These are phyloP conservation scores for Colletotrichum tanaceti DNA, from an alignment of 2,329 filamentous ascomycete species.

Conservation along the genomic window DNA sequence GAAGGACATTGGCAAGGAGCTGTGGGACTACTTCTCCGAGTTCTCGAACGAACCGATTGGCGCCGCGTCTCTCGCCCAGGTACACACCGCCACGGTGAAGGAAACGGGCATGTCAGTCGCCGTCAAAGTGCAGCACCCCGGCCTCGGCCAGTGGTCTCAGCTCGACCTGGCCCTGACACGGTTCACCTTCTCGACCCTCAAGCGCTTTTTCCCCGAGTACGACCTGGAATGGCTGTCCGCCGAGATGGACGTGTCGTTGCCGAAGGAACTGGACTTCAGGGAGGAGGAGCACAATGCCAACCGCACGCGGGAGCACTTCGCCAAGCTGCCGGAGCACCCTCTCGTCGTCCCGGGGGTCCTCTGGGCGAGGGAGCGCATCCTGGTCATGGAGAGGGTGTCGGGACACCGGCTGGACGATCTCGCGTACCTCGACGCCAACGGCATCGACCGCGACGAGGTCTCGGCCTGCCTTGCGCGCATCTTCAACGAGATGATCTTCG, in stretches of 20 bases:
- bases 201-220: constrained; percentile 96
- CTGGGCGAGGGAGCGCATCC: constrained; percentile 87
- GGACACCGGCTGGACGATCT: constrained; percentile 91
- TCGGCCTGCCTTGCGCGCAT: constrained; percentile 89
- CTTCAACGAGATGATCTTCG: constrained; percentile 99
- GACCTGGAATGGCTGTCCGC: constrained; percentile 95
- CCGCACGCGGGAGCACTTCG: constrained; percentile 84
- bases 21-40: constrained; percentile 86
- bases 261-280: constrained; percentile 90
- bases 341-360: constrained; percentile 89
- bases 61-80: constrained; percentile 92
- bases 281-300: constrained; percentile 87
- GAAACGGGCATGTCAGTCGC: constrained; percentile 88
- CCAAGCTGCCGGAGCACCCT: constrained; percentile 77
- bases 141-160: constrained; percentile 87
- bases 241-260: constrained; percentile 92
- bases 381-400: constrained; percentile 95
- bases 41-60: constrained; percentile 87
- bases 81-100: constrained; percentile 87
- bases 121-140: constrained; percentile 96
- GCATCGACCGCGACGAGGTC: constrained; percentile 94
- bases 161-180: constrained; percentile 87
- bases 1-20: constrained; percentile 80
- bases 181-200: constrained; percentile 90
- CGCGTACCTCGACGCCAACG: constrained; percentile 83